Evolutionary conservation across 2,329 filamentous ascomycete species (phyloP).

Genomic region (Diaporthe citriasiana): DNA sequence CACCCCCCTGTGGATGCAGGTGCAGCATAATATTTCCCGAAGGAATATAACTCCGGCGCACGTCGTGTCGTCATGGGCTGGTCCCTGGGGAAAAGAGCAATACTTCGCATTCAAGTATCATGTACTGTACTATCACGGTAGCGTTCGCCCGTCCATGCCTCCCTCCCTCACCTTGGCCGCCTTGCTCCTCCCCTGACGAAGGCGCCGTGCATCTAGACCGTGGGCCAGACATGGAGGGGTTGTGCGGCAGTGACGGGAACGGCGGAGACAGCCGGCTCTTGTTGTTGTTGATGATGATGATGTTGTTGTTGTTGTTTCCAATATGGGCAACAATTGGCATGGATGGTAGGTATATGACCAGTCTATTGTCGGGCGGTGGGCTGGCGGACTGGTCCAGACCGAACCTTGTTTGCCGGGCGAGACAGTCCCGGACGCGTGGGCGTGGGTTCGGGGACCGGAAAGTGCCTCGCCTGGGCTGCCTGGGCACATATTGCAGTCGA

Average conservation of each 20-base stretch:
- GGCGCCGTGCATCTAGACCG: background rate
- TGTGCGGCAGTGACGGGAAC: background rate
- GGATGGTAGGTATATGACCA: background rate
- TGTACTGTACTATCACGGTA: background rate
- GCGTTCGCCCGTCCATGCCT: background rate
- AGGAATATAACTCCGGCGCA: slow-evolving; percentile 14
- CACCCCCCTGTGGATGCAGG: background rate
- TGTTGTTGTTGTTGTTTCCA: background rate
- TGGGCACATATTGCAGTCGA: background rate
- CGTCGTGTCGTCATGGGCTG: slow-evolving; percentile 25
- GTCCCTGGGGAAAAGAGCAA: background rate
- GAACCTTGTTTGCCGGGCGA: slow-evolving; percentile 25
- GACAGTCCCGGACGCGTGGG: slow-evolving; percentile 9
- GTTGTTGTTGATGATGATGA: background rate
- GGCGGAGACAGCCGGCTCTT: background rate
- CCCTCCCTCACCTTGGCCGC: background rate
- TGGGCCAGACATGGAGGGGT: background rate
- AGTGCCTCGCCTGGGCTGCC: background rate
- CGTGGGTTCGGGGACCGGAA: slow-evolving; percentile 12
- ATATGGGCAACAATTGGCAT: background rate
- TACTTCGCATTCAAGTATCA: background rate
- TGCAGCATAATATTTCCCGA: slow-evolving; percentile 23
- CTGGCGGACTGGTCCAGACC: slow-evolving; percentile 26
- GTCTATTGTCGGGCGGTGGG: background rate
- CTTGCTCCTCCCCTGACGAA: background rate